Conservation (phyloP, 495 filamentous ascomycete genomes). For the Elaphomyces granulatus region DNA sequence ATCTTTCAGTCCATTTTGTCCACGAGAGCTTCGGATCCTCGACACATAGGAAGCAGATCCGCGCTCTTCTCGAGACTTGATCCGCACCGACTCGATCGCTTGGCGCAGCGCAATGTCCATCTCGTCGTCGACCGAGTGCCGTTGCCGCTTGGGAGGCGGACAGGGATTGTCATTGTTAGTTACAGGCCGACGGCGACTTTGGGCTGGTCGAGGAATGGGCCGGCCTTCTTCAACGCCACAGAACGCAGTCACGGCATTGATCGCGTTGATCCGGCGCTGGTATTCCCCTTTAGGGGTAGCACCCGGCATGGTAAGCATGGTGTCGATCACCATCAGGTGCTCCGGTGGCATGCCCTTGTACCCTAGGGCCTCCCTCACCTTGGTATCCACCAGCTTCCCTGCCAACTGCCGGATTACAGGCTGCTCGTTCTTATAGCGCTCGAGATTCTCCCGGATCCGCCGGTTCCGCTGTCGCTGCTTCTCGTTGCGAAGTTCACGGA, state of each 20-base stretch:
- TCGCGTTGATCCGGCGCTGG: slow-evolving; percentile 13
- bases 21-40: slow-evolving; percentile 9
- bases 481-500: slow-evolving; percentile 12
- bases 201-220: not conserved
- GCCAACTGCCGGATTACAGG: slow-evolving; percentile 20
- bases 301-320: slow-evolving; percentile 13
- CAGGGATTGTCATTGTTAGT: slow-evolving; percentile 1
- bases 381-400: slow-evolving; percentile 13
- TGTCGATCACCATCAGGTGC: slow-evolving; percentile 16
- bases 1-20: slow-evolving; percentile 2
- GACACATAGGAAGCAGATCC: slow-evolving; percentile 9
- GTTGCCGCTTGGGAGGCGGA: slow-evolving; percentile 5
- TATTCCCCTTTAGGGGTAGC: slow-evolving; percentile 12
- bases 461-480: slow-evolving; percentile 11
- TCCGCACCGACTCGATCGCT: slow-evolving; percentile 9
- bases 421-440: slow-evolving; percentile 20
- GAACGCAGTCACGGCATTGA: slow-evolving; percentile 17
- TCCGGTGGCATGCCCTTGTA: slow-evolving; percentile 9
- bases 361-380: slow-evolving; percentile 12
- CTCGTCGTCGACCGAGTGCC: slow-evolving; percentile 3
- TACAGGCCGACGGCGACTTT: slow-evolving; percentile 1
- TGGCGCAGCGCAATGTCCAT: slow-evolving; percentile 7
- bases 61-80: slow-evolving; percentile 6
- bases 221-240: slow-evolving; percentile 19
- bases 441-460: slow-evolving; percentile 14